Conservation (phyloP, 1,284 basidiomycete species). For the Rhodofomes roseus region DNA sequence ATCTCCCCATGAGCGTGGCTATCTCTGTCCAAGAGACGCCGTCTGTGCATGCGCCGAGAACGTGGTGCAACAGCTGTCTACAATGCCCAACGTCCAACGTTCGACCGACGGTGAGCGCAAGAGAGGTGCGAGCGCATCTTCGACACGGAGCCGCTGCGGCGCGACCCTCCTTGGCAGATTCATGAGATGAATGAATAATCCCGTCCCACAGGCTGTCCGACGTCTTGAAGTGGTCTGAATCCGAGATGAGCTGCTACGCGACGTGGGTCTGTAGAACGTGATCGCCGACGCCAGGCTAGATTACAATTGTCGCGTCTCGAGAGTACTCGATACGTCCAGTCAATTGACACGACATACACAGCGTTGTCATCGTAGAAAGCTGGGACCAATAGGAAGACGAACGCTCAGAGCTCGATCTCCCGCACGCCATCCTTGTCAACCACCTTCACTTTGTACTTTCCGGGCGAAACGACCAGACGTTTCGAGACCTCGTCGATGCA, state of each 20-base stretch:
- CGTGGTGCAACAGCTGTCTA: not conserved
- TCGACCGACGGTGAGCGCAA: not conserved
- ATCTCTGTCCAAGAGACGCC: too few relatives aligned
- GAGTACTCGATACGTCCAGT: not conserved
- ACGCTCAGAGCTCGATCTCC: conserved; percentile 61
- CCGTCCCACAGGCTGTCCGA: too few relatives aligned
- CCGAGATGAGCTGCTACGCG: not conserved
- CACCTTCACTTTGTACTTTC: conserved; percentile 84
- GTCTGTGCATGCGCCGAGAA: too few relatives aligned
- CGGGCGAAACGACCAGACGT: conserved; percentile 81
- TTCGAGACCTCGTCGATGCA: conserved; percentile 89
- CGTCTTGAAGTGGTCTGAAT: not conserved
- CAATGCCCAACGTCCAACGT: not conserved
- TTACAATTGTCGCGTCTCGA: not conserved
- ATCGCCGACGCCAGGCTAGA: not conserved
- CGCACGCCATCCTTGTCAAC: conserved; percentile 89
- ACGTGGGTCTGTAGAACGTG: not conserved
- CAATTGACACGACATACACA: not conserved
- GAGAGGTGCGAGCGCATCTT: not conserved
- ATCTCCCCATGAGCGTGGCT: too few relatives aligned
- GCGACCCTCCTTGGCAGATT: not conserved
- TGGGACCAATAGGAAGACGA: not conserved
- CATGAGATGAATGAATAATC: not conserved
- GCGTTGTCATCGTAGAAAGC: not conserved
- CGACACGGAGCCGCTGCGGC: not conserved